phyloP scores from a whole-genome alignment of 2,329 filamentous ascomycete species.

The Hypoxylon rubiginosum region DNA sequence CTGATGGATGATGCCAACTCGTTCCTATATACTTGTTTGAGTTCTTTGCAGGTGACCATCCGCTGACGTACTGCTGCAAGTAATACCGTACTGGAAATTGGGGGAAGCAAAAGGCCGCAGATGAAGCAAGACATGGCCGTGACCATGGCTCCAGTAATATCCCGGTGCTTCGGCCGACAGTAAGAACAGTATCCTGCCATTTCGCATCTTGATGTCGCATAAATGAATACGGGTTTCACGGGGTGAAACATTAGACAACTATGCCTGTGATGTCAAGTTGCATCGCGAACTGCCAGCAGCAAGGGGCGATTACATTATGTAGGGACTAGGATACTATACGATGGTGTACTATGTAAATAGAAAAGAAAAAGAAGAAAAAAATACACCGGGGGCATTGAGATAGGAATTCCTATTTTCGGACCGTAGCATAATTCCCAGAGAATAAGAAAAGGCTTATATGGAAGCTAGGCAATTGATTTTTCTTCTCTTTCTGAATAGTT shows the following conservation, averaged over 20 bases:
- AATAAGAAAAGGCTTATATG: constrained; percentile 1
- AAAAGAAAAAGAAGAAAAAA: too few species aligned
- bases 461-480: background rate
- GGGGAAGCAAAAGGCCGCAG: constrained; percentile 15
- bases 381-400: background rate
- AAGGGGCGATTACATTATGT: background rate
- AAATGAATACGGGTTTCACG: constrained; percentile 31
- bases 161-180: constrained; percentile 12
- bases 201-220: constrained; percentile 19
- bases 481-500: background rate
- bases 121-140: constrained; percentile 14
- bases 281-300: constrained; percentile 11
- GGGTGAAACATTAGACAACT: constrained; percentile 18
- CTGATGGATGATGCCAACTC: background rate
- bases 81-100: constrained; percentile 27
- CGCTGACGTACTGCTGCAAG: constrained; percentile 42
- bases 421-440: constrained; percentile 2
- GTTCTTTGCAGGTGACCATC: constrained; percentile 29
- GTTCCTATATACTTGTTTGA: constrained; percentile 4
- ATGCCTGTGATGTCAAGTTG: constrained; percentile 35
- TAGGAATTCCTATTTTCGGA: constrained; percentile 26
- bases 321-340: background rate
- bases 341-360: too few species aligned
- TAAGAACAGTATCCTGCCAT: constrained; percentile 6
- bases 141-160: constrained; percentile 2